Conservation (phyloP, 1,139 yeast species). For the Nakaseomyces kungkrabaensis region DNA sequence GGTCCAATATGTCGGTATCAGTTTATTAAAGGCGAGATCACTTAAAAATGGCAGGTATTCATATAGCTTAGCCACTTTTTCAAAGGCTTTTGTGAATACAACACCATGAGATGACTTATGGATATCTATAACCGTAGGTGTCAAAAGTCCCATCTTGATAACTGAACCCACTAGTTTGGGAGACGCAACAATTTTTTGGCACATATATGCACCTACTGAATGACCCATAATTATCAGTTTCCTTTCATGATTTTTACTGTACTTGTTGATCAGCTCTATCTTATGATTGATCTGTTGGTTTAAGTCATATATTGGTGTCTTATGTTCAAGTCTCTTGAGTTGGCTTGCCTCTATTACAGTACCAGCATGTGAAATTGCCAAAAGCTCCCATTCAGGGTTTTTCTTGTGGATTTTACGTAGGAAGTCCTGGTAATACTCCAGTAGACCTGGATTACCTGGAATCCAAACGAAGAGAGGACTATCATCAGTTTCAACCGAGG, state of each 20-base stretch:
- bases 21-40: constrained; percentile 11
- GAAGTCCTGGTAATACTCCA: constrained; percentile 46
- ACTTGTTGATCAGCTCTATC: constrained; percentile 33
- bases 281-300: constrained; percentile 47
- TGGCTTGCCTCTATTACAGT: constrained; percentile 1
- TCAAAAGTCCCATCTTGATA: constrained; percentile 39
- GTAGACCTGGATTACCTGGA: constrained; percentile 64
- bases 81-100: constrained; percentile 27
- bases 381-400: constrained; percentile 39
- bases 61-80: constrained; percentile 11
- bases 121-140: constrained; percentile 53
- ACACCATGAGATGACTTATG: constrained; percentile 44
- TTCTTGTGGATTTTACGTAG: constrained; percentile 36
- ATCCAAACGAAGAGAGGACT: constrained; percentile 38
- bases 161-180: constrained; percentile 11
- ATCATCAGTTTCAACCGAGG: not conserved
- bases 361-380: constrained; percentile 43
- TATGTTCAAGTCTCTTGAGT: constrained; percentile 13
- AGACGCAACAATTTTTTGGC: constrained; percentile 36
- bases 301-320: constrained; percentile 30
- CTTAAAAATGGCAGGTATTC: constrained; percentile 7
- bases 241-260: constrained; percentile 20
- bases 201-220: constrained; percentile 51
- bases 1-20: constrained; percentile 16
- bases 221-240: constrained; percentile 46